Evolutionary conservation across 139 green algal genomes (phyloP).

Genomic region (Coelastrella sp.): DNA sequence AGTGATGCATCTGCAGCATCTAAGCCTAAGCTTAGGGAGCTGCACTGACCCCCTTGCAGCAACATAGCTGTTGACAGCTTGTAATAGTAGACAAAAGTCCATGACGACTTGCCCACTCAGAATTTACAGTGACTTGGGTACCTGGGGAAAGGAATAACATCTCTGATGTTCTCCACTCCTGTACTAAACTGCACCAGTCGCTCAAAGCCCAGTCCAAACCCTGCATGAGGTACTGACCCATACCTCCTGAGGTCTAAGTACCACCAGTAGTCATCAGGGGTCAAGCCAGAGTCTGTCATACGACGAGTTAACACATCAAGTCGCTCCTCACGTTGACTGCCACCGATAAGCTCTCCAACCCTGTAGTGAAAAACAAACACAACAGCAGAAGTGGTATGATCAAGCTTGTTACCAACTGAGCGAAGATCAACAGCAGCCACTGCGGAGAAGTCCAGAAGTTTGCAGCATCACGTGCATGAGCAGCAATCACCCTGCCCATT

Average conservation of each 20-base stretch:
- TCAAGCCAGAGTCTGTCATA: constrained; percentile 60
- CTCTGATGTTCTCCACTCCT: constrained; percentile 82
- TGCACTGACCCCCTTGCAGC: too few relatives aligned
- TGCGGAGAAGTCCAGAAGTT: too few relatives aligned
- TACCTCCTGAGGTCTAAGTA: constrained; percentile 83
- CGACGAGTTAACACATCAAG: constrained; percentile 70
- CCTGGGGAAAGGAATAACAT: constrained; percentile 85
- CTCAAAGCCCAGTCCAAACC: constrained; percentile 86
- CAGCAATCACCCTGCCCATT: too few relatives aligned
- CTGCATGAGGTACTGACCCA: constrained; percentile 78
- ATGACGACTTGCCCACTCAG: constrained; percentile 24
- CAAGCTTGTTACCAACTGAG: background rate
- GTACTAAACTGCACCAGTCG: constrained; percentile 79
- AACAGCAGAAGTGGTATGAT: background rate
- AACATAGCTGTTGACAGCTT: too few relatives aligned
- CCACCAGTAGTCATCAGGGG: constrained; percentile 67
- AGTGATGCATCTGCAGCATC: too few relatives aligned
- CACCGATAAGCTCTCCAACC: constrained; percentile 85
- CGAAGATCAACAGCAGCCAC: background rate
- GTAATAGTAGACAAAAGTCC: too few relatives aligned
- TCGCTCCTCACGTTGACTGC: constrained; percentile 81
- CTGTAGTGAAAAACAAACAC: background rate
- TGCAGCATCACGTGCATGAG: too few relatives aligned
- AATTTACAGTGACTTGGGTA: constrained; percentile 54
- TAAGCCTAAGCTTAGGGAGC: too few relatives aligned